Percentiles rank a stretch among this genome's conserved stretches.
Evolutionary conservation across 495 filamentous ascomycete genomes (phyloP).

Genomic region (Parathielavia hyrcaniae): DNA sequence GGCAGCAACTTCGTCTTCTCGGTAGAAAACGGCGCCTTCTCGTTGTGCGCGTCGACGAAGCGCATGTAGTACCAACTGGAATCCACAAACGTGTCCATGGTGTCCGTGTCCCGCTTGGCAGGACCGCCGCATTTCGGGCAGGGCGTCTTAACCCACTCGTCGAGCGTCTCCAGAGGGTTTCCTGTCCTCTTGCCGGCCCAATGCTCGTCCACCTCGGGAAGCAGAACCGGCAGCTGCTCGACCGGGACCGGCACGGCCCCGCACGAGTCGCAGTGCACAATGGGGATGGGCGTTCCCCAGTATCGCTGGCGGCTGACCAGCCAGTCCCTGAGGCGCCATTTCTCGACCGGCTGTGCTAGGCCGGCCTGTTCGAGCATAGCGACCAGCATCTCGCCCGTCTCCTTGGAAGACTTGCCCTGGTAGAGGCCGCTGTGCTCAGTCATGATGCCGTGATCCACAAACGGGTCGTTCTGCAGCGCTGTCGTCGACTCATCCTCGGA

Average conservation of each 20-base stretch:
- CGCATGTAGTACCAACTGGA: slow-evolving; percentile 89
- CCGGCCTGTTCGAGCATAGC: slow-evolving; percentile 49
- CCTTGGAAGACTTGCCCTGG: slow-evolving; percentile 52
- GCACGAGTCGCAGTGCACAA: slow-evolving; percentile 74
- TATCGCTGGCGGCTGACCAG: slow-evolving; percentile 81
- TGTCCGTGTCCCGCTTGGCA: slow-evolving; percentile 82
- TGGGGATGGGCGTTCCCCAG: slow-evolving; percentile 87
- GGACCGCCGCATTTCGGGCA: slow-evolving; percentile 67
- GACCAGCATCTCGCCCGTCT: slow-evolving; percentile 58
- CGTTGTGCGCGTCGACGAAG: slow-evolving; percentile 64
- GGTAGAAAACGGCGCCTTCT: slow-evolving; percentile 53
- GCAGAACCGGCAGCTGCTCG: slow-evolving; percentile 65
- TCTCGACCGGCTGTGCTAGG: slow-evolving; percentile 54
- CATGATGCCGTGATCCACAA: slow-evolving; percentile 59
- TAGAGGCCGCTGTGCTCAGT: slow-evolving; percentile 57
- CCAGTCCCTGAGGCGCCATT: slow-evolving; percentile 80
- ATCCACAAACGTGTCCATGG: slow-evolving; percentile 94
- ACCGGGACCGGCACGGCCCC: slow-evolving; percentile 73
- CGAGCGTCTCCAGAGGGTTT: slow-evolving; percentile 64
- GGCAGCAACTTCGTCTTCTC: slow-evolving; percentile 54
- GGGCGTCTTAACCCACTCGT: slow-evolving; percentile 66
- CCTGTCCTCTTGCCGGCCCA: slow-evolving; percentile 65
- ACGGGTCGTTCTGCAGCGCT: slow-evolving; percentile 39
- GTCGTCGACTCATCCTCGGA: slow-evolving; percentile 43
- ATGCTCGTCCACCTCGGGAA: slow-evolving; percentile 63